A percentile compares a stretch with the other conserved stretches of the same genome.
Evolutionary conservation across 331 rosid genomes (phyloP).

Genomic region (Stylosanthes scabra): DNA sequence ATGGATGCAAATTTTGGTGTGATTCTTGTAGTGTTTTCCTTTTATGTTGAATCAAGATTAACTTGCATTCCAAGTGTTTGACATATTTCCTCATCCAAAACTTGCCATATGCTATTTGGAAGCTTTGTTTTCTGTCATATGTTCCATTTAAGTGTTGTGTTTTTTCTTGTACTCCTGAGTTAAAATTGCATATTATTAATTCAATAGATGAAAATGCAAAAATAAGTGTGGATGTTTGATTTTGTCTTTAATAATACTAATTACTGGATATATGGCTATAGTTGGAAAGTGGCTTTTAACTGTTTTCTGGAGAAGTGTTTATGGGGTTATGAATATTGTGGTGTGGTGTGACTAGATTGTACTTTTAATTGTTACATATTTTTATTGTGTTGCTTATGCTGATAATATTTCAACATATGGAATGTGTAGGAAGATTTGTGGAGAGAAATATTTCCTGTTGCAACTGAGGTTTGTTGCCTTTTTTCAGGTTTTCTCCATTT

Average conservation of each 20-base stretch:
- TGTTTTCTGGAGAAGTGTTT: neutral
- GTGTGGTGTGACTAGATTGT: neutral
- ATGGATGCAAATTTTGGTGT: too few species aligned
- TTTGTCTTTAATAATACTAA: neutral
- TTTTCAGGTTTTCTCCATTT: neutral
- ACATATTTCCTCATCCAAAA: too few species aligned
- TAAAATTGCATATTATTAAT: too few species aligned
- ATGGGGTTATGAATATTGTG: neutral
- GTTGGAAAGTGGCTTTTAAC: constrained; percentile 21
- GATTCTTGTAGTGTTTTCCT: too few species aligned
- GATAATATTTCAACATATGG: constrained; percentile 24
- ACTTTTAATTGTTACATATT: neutral
- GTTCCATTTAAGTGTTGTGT: too few species aligned
- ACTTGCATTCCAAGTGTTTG: too few species aligned
- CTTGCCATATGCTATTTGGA: too few species aligned
- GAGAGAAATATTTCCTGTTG: constrained; percentile 85
- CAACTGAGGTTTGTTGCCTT: constrained; percentile 81
- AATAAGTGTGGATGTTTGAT: neutral
- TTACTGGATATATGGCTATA: neutral
- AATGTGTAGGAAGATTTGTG: constrained; percentile 85
- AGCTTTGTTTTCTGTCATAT: too few species aligned
- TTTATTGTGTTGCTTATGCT: constrained; percentile 1
- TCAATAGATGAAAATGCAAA: too few species aligned
- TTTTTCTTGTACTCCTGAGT: neutral
- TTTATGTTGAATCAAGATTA: too few species aligned